Percentiles rank a stretch among this genome's conserved stretches.
phyloP scores from a whole-genome alignment of 2,329 filamentous ascomycete genomes.

The Cyphellophora europaea region DNA sequence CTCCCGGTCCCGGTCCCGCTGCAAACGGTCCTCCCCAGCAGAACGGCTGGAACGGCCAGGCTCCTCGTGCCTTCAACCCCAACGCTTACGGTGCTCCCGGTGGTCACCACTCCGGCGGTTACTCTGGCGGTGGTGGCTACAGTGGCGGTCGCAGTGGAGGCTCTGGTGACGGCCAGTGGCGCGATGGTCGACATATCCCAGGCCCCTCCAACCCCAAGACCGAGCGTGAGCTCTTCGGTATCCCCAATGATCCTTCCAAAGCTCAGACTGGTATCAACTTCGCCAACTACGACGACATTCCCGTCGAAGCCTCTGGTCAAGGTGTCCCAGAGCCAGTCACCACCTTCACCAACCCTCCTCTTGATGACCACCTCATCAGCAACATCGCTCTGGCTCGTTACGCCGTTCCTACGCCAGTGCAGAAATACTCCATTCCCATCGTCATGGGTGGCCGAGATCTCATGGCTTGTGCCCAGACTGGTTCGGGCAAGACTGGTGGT shows the following conservation, averaged over 20 bases:
- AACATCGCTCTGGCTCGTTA: slow-evolving; percentile 95
- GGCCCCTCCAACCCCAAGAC: slow-evolving; percentile 79
- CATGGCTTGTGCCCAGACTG: slow-evolving; percentile 99
- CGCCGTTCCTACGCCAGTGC: slow-evolving; percentile 90
- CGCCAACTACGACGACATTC: slow-evolving; percentile 99
- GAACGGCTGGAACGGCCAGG: slow-evolving; percentile 21
- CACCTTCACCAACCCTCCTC: slow-evolving; percentile 84
- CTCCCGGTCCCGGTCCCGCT: slow-evolving; percentile 45
- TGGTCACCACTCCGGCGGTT: slow-evolving; percentile 39
- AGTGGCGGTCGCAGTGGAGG: slow-evolving; percentile 56
- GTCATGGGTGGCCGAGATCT: slow-evolving; percentile 96
- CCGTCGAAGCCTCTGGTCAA: slow-evolving; percentile 90
- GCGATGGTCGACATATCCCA: slow-evolving; percentile 90
- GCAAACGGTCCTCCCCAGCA: slow-evolving; percentile 21
- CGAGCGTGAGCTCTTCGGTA: slow-evolving; percentile 92
- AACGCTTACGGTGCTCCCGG: slow-evolving; percentile 52
- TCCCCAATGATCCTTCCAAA: slow-evolving; percentile 84
- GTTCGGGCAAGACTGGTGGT: slow-evolving; percentile 99
- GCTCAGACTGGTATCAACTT: slow-evolving; percentile 99
- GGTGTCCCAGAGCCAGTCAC: slow-evolving; percentile 88
- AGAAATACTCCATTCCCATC: slow-evolving; percentile 99
- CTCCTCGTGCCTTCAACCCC: slow-evolving; percentile 44
- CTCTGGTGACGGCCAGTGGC: slow-evolving; percentile 93
- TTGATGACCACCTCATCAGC: slow-evolving; percentile 83
- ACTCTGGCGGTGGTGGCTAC: slow-evolving; percentile 34